Conservation (phyloP, 1,284 basidiomycete species). For the Boletus hoseneyae region DNA sequence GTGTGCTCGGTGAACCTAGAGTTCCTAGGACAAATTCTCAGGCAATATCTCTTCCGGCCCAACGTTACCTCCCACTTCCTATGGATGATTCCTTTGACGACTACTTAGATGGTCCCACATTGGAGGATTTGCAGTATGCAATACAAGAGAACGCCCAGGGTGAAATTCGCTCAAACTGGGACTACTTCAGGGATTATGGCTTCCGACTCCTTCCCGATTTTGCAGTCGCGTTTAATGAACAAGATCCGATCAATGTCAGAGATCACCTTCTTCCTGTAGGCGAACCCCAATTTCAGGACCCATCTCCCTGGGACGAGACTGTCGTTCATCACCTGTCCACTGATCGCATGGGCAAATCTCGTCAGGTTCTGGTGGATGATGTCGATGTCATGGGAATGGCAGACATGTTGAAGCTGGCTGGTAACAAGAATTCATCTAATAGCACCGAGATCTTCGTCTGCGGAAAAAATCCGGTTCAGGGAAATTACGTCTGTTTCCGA, state of each 20-base stretch:
- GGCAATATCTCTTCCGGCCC: not conserved
- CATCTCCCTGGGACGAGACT: conserved; percentile 1
- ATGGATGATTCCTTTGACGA: conserved; percentile 4
- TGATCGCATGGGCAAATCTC: not conserved
- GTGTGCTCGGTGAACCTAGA: not conserved
- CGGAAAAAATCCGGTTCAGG: not conserved
- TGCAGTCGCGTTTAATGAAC: conserved; percentile 3
- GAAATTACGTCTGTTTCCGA: conserved; percentile 7
- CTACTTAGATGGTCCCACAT: not conserved
- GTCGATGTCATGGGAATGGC: conserved; percentile 5
- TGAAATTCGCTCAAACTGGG: not conserved
- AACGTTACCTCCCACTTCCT: not conserved
- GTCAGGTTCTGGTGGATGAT: conserved; percentile 1
- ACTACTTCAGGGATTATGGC: conserved; percentile 9
- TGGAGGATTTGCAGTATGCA: conserved; percentile 1
- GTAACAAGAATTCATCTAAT: not conserved
- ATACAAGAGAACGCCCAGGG: not conserved
- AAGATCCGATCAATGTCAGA: not conserved
- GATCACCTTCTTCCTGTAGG: conserved; percentile 7
- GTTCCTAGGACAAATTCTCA: not conserved
- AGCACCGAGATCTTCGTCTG: conserved; percentile 5
- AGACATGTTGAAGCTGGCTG: not conserved
- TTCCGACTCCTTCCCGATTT: conserved; percentile 7
- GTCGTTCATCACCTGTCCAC: not conserved
- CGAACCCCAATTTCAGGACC: not conserved